Evolutionary conservation across 2,329 filamentous ascomycete genomes (phyloP).

Genomic region (Escovopsis sp.): DNA sequence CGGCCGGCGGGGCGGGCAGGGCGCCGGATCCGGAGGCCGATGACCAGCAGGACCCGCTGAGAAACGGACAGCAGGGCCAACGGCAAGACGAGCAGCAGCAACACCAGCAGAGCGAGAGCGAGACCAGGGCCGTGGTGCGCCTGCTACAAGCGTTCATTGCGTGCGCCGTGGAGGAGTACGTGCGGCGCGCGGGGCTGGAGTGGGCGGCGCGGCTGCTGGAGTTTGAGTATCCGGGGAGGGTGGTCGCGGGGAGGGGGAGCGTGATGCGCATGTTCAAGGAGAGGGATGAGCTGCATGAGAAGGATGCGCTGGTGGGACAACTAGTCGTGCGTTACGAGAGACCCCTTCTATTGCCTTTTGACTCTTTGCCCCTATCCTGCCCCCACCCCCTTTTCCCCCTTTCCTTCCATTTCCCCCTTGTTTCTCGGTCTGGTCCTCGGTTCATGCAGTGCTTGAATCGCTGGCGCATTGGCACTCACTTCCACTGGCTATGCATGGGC

Average conservation of each 20-base stretch:
- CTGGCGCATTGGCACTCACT: too few species aligned
- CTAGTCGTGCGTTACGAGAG: conserved; percentile 38
- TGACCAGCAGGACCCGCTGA: conserved; percentile 15
- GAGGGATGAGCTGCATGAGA: conserved; percentile 42
- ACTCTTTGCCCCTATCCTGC: too few species aligned
- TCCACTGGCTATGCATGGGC: too few species aligned
- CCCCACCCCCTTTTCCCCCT: too few species aligned
- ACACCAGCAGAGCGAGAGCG: conserved; percentile 36
- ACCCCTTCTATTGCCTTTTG: background rate
- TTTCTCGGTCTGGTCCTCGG: too few species aligned
- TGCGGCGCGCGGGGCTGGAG: conserved; percentile 42
- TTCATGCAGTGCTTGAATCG: too few species aligned
- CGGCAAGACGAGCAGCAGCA: too few species aligned
- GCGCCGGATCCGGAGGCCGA: conserved; percentile 47
- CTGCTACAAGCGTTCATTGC: conserved; percentile 66
- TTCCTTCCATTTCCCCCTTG: too few species aligned
- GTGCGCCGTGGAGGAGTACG: conserved; percentile 59
- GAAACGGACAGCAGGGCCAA: too few species aligned
- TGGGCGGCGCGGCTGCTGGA: conserved; percentile 54
- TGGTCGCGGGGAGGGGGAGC: conserved; percentile 45
- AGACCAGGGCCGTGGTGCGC: conserved; percentile 45
- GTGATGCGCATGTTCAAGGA: conserved; percentile 49
- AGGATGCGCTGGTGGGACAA: conserved; percentile 55
- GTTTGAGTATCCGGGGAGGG: conserved; percentile 47
- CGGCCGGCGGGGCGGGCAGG: conserved; percentile 34